phyloP scores from a whole-genome alignment of 1,284 basidiomycete genomes.

The Apiotrichum porosum region DNA sequence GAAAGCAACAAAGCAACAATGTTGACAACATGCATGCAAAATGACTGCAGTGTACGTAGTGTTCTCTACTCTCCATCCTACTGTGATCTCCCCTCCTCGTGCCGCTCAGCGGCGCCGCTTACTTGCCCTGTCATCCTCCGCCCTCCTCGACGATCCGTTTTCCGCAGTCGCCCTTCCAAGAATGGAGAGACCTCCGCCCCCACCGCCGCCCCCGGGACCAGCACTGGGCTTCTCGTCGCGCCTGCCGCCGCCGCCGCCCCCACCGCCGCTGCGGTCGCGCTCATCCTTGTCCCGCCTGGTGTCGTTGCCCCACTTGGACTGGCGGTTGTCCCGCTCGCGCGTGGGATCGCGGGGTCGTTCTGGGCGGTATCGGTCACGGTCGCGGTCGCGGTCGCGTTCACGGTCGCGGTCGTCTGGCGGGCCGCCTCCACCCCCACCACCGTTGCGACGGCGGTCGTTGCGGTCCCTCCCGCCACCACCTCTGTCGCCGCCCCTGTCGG shows the following conservation, averaged over 20 bases:
- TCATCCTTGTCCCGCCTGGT: background rate
- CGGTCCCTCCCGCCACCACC: background rate
- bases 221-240: background rate
- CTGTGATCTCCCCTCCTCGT: no score
- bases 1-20: no score
- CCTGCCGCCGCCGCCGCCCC: background rate
- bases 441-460: background rate
- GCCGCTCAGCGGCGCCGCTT: no score
- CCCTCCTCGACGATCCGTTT: background rate
- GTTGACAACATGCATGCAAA: no score
- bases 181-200: conserved; percentile 1
- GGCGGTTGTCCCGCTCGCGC: background rate
- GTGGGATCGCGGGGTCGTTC: background rate
- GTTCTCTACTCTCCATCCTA: no score
- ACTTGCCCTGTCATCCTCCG: no score
- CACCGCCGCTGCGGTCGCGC: background rate
- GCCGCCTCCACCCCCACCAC: background rate
- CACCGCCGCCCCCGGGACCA: background rate
- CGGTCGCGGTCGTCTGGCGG: background rate
- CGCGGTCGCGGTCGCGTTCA: background rate
- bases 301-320: background rate
- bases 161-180: conserved; percentile 1
- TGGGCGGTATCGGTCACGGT: background rate
- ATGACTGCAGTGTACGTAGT: no score
- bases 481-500: conserved; percentile 1